phyloP scores from a whole-genome alignment of 2,329 filamentous ascomycete genomes.

The Volutella citrinella region DNA sequence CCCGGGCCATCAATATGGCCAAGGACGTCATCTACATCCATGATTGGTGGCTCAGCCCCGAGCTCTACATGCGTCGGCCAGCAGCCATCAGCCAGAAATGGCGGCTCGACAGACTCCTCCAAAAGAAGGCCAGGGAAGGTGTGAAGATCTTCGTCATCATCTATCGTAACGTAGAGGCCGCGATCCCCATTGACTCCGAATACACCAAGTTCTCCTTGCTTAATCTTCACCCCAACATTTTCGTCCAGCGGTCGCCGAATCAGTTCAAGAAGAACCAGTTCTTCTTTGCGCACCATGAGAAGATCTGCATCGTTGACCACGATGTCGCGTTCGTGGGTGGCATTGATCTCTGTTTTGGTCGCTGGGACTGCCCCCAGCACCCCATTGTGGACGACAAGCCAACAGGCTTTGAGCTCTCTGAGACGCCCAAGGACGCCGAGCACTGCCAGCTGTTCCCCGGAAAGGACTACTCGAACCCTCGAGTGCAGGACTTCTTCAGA shows the following conservation, averaged over 20 bases:
- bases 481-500: conserved; percentile 91
- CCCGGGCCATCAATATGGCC: conserved; percentile 92
- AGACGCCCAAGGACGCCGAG: conserved; percentile 78
- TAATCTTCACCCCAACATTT: conserved; percentile 93
- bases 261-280: conserved; percentile 99
- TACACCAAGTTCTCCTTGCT: conserved; percentile 96
- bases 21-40: conserved; percentile 98
- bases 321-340: conserved; percentile 94
- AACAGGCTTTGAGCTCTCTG: conserved; percentile 83
- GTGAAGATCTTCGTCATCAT: conserved; percentile 98
- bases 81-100: conserved; percentile 97
- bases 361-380: conserved; percentile 96
- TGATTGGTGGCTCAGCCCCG: conserved; percentile 98
- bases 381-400: conserved; percentile 88
- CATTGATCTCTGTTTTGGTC: conserved; percentile 92
- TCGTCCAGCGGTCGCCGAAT: conserved; percentile 93
- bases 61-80: conserved; percentile 90
- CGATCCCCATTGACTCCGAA: conserved; percentile 95
- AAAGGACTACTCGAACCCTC: conserved; percentile 96
- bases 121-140: conserved; percentile 88
- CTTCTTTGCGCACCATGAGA: conserved; percentile 99
- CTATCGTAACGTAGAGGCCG: conserved; percentile 95
- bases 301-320: conserved; percentile 95
- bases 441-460: conserved; percentile 96
- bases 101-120: conserved; percentile 89